Evolutionary conservation across 257 asterid genomes (phyloP).

Genomic region (Solanum lignicaule): DNA sequence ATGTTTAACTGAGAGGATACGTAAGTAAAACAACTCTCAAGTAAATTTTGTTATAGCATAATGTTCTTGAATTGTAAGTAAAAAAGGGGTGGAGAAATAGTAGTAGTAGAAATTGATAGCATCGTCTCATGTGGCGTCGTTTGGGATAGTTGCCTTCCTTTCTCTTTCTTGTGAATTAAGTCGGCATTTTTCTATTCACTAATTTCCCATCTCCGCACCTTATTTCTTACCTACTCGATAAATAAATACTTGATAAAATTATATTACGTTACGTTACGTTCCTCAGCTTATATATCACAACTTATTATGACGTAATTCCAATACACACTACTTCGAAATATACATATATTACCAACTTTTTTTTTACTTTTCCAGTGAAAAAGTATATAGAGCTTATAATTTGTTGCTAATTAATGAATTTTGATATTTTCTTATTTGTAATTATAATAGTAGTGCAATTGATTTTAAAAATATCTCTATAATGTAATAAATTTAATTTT

Average conservation of each 20-base stretch:
- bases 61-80: background rate
- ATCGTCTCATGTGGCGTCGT: background rate
- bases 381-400: no score
- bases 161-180: background rate
- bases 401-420: no score
- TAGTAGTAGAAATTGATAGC: background rate
- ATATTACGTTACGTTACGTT: no score
- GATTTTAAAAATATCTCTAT: background rate
- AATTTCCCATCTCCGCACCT: background rate
- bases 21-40: no score
- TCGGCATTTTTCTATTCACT: background rate
- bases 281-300: background rate
- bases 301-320: background rate
- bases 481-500: background rate
- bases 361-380: background rate
- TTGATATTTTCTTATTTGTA: background rate
- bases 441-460: no score
- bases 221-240: background rate
- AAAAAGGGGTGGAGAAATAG: background rate
- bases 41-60: no score
- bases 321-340: background rate
- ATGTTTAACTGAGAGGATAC: no score
- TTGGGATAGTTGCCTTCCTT: conserved; percentile 5
- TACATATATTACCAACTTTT: background rate
- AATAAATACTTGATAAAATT: no score